Percentiles rank a stretch among this genome's conserved stretches.
Evolutionary conservation across 139 green algal species (phyloP).

Genomic region (Volvox africanus): DNA sequence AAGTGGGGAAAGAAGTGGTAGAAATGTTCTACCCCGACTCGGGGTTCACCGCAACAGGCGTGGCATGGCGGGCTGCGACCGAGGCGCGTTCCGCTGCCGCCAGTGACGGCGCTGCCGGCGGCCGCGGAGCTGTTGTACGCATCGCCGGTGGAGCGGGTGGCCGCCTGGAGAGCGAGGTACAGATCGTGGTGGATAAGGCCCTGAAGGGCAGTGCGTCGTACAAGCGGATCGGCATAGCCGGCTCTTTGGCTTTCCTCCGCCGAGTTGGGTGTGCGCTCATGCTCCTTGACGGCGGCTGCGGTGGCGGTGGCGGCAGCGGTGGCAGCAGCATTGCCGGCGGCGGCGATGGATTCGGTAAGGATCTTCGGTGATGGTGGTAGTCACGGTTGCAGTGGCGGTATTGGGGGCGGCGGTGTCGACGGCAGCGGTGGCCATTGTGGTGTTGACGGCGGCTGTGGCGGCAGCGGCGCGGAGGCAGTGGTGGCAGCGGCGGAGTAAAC

Average conservation of each 20-base stretch:
- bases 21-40: too few species aligned
- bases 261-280: neutral
- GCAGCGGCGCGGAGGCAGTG: too few species aligned
- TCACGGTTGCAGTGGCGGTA: too few species aligned
- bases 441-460: too few species aligned
- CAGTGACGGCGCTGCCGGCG: neutral
- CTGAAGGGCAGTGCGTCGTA: constrained; percentile 46
- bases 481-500: too few species aligned
- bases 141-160: constrained; percentile 5
- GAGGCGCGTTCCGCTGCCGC: neutral
- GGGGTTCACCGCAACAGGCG: neutral
- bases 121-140: neutral
- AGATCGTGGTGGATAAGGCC: constrained; percentile 59
- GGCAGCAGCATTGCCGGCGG: neutral
- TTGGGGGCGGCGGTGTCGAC: too few species aligned
- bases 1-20: too few species aligned
- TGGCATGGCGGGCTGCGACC: constrained; percentile 9
- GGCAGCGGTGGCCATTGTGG: too few species aligned
- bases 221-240: constrained; percentile 61
- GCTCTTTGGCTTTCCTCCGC: constrained; percentile 48
- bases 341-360: neutral
- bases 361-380: too few species aligned
- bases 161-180: constrained; percentile 57
- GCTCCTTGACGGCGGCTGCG: constrained; percentile 7
- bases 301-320: neutral